Conservation (phyloP, 352 stramenopile genomes). For the Phytophthora macrochlamydospora region DNA sequence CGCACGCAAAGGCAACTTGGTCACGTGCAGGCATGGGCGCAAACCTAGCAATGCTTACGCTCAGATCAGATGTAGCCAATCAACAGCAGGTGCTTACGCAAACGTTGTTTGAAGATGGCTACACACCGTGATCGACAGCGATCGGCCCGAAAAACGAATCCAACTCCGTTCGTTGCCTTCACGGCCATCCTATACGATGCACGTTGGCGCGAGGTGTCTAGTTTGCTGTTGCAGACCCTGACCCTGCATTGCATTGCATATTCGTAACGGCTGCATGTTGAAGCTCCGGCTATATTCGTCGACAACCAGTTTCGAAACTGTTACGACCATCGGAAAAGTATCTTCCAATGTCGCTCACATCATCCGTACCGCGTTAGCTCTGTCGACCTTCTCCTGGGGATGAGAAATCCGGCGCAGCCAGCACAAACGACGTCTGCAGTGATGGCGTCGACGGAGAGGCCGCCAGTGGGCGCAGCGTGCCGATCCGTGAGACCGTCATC, state of each 20-base stretch:
- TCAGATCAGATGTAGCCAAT: too few relatives aligned
- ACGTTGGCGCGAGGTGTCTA: too few relatives aligned
- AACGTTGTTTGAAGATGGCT: too few relatives aligned
- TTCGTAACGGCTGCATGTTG: not conserved
- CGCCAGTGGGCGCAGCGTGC: constrained; percentile 32
- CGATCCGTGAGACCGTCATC: constrained; percentile 27
- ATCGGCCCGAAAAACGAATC: too few relatives aligned
- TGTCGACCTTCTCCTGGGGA: not conserved
- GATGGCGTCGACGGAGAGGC: constrained; percentile 6
- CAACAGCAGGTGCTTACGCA: too few relatives aligned
- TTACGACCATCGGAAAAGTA: constrained; percentile 21
- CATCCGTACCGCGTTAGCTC: not conserved
- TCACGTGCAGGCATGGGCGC: too few relatives aligned
- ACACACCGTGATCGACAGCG: too few relatives aligned
- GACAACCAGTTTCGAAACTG: constrained; percentile 20
- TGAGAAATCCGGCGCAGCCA: constrained; percentile 28
- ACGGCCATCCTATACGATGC: too few relatives aligned
- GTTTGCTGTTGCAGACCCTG: not conserved
- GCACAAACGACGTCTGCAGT: constrained; percentile 58
- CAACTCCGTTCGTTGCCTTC: too few relatives aligned
- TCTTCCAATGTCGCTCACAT: not conserved
- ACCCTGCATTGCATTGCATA: not conserved
- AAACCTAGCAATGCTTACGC: too few relatives aligned
- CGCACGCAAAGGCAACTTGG: too few relatives aligned
- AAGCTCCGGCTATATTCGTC: not conserved